These are phyloP conservation scores for Epichloe elymi DNA, from an alignment of 2,329 filamentous ascomycete species.

Conservation along the genomic window DNA sequence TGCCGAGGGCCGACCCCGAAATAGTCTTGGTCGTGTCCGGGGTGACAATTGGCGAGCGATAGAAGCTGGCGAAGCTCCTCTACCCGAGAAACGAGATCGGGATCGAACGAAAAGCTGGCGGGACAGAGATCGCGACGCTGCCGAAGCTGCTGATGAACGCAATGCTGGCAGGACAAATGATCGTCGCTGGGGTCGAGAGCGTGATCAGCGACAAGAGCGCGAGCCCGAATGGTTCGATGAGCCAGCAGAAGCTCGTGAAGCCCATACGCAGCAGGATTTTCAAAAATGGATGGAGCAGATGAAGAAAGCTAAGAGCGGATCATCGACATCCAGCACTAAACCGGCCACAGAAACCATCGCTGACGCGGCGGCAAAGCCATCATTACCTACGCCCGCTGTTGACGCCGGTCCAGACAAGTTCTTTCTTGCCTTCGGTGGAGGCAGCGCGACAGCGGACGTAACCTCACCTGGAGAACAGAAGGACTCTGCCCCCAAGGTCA, in stretches of 20 bases:
- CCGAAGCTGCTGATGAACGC: conserved; percentile 41
- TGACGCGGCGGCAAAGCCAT: conserved; percentile 39
- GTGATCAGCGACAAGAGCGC: conserved; percentile 51
- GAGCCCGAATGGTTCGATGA: conserved; percentile 89
- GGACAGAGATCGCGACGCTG: conserved; percentile 33
- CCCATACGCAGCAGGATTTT: conserved; percentile 80
- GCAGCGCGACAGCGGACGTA: conserved; percentile 28
- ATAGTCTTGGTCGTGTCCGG: conserved; percentile 51
- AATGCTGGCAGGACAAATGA: conserved; percentile 32
- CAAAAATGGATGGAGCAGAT: conserved; percentile 89
- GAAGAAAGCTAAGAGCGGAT: conserved; percentile 49
- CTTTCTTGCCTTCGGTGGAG: conserved; percentile 46
- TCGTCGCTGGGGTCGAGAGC: conserved; percentile 43
- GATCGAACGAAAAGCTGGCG: conserved; percentile 50
- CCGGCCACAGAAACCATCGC: conserved; percentile 22
- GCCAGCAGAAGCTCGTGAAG: conserved; percentile 53
- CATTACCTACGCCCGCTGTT: conserved; percentile 46
- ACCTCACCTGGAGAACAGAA: conserved; percentile 38
- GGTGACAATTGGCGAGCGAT: conserved; percentile 67
- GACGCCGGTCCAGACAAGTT: conserved; percentile 66
- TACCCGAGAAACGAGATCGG: conserved; percentile 34
- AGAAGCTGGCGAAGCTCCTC: conserved; percentile 19
- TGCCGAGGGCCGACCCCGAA: conserved; percentile 44
- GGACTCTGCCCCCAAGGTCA: conserved; percentile 32
- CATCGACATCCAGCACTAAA: conserved; percentile 13